These are phyloP conservation scores for Daedalea quercina DNA, from an alignment of 768 basidiomycete genomes.

Conservation along the genomic window DNA sequence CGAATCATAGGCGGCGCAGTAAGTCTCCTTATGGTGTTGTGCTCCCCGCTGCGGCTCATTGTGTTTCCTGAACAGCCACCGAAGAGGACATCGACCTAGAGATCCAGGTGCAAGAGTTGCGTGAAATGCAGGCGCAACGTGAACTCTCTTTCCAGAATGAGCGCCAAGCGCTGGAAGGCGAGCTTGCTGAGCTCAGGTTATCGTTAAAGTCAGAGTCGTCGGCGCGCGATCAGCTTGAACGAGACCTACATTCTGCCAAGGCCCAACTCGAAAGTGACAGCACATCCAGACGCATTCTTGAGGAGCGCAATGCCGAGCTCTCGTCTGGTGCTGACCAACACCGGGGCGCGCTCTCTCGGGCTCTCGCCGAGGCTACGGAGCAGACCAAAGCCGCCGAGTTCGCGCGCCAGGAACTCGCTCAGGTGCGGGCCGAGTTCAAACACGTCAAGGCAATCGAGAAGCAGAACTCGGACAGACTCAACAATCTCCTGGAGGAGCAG, in stretches of 20 bases:
- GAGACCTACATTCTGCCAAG: constrained; percentile 55
- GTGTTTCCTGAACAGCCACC: constrained; percentile 36
- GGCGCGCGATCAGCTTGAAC: constrained; percentile 49
- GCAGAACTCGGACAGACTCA: constrained; percentile 55
- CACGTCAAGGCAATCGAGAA: constrained; percentile 63
- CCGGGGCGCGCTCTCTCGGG: constrained; percentile 44
- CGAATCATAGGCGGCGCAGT: constrained; percentile 67
- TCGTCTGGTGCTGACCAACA: constrained; percentile 49
- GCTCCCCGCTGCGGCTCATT: neutral
- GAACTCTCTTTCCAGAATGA: constrained; percentile 57
- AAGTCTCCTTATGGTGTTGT: constrained; percentile 25
- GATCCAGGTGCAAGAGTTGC: constrained; percentile 55
- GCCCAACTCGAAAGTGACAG: constrained; percentile 60
- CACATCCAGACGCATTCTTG: constrained; percentile 53
- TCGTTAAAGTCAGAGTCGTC: constrained; percentile 36
- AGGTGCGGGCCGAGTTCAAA: constrained; percentile 55
- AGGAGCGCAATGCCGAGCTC: constrained; percentile 56
- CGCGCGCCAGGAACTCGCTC: constrained; percentile 56
- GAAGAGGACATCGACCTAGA: constrained; percentile 72
- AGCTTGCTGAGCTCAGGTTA: constrained; percentile 47
- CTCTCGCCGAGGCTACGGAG: constrained; percentile 63
- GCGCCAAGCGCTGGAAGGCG: constrained; percentile 44
- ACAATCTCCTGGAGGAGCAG: constrained; percentile 68
- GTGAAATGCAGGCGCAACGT: constrained; percentile 49
- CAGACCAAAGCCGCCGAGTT: constrained; percentile 53